Conservation (phyloP, 345 rosid genomes). For the Citropsis articulata region DNA sequence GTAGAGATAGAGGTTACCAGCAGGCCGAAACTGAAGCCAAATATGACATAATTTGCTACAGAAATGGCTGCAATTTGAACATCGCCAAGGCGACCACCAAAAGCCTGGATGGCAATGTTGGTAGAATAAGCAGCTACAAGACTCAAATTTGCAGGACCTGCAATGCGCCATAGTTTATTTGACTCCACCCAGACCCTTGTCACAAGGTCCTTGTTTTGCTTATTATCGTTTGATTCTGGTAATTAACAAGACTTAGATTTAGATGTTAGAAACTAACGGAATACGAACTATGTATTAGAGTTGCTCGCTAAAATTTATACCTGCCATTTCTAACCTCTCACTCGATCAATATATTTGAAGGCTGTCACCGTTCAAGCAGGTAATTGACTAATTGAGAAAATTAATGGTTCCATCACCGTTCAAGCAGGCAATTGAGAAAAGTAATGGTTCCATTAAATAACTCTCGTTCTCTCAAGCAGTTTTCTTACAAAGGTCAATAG, state of each 20-base stretch:
- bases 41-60: too few species aligned
- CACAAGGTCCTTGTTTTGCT: not conserved
- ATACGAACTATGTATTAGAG: not conserved
- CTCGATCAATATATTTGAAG: not conserved
- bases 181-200: constrained; percentile 44
- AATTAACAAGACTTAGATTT: not conserved
- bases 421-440: too few species aligned
- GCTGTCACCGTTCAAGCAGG: not conserved
- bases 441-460: too few species aligned
- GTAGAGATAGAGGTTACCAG: too few species aligned
- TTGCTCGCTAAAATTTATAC: not conserved
- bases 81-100: constrained; percentile 58
- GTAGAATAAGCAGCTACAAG: constrained; percentile 48
- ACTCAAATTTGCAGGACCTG: constrained; percentile 58
- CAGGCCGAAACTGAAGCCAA: too few species aligned
- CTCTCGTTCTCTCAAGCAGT: not conserved
- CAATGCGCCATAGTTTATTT: constrained; percentile 51
- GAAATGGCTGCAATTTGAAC: too few species aligned
- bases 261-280: not conserved
- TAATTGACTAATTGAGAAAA: too few species aligned
- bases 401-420: not conserved
- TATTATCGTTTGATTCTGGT: not conserved
- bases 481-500: not conserved
- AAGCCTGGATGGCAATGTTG: constrained; percentile 55
- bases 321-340: not conserved